Evolutionary conservation across 345 rosid species (phyloP).

Genomic region (Mallotus nudiflorus): DNA sequence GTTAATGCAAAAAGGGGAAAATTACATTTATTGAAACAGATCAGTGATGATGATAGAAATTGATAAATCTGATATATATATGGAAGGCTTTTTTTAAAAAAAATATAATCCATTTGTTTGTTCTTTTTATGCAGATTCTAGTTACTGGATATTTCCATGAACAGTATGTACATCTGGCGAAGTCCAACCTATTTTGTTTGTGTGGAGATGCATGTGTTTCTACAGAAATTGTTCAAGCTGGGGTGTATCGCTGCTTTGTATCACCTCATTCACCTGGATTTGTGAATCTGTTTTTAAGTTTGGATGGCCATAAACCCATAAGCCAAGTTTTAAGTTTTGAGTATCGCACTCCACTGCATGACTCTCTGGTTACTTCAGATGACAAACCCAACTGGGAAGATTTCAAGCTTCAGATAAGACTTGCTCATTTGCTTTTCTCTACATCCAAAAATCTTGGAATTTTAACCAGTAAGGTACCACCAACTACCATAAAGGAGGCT

Average conservation of each 20-base stretch:
- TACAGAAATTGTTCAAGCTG: conserved; percentile 65
- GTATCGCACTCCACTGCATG: conserved; percentile 47
- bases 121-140: conserved; percentile 50
- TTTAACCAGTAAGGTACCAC: conserved; percentile 51
- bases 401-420: conserved; percentile 73
- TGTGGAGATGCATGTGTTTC: conserved; percentile 65
- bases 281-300: conserved; percentile 65
- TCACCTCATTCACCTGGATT: conserved; percentile 65
- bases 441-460: conserved; percentile 60
- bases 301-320: conserved; percentile 75
- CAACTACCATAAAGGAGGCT: conserved; percentile 56
- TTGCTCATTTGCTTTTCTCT: conserved; percentile 71
- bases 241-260: conserved; percentile 84
- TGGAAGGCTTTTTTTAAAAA: too few species aligned
- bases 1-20: too few species aligned
- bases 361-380: conserved; percentile 38
- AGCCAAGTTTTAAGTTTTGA: conserved; percentile 80
- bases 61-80: too few species aligned
- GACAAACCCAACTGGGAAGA: conserved; percentile 64
- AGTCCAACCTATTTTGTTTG: conserved; percentile 61
- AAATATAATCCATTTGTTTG: not conserved
- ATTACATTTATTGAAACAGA: too few species aligned
- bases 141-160: conserved; percentile 69
- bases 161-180: conserved; percentile 51
- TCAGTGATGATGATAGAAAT: too few species aligned